Evolutionary conservation across 345 rosid species (phyloP), one percentile per base, ranked within the genome.

Genomic region (Carallia pectinifolia): DNA sequence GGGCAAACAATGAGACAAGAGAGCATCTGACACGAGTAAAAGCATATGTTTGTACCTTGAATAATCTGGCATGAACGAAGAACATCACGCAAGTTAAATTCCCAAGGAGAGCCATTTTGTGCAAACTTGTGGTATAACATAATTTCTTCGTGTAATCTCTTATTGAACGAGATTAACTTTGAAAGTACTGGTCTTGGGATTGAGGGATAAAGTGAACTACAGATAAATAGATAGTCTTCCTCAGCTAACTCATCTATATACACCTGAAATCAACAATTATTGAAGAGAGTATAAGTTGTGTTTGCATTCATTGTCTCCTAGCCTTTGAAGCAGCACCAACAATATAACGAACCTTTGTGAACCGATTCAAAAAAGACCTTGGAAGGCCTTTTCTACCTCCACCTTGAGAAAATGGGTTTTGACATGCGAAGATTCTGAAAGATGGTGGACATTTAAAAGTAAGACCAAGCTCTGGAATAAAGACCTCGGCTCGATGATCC

Each of bases 321-420:
- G 50, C 16, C 16, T 12, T 12, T 13, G 16, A 44, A 44, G 50
- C 50, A 2, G 16, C 50, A 59, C 30, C 17, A 34, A 36, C 3
- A 70, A 50, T 31, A 33, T 8, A 66, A 61, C 80, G 23, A 80
- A 92, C 98, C 90, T 94, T 94, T 8, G 89, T 87, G 79, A 91
- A 94, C 79, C 98, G 96, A 72, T 94, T 91, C 58, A 94, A 86
- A 75, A 94, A 94, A 61, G 98, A 94, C 80, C 82, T 90, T 18
- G 98, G 98, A 68, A 94, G 97, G 75, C 97, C 96, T 83, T 94
- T 94, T 79, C 98, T 81, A 58, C 98, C 98, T 77, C 98, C 98
- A 66, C 98, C 98, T 82, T 94, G 97, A 75, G 86, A 83, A 58
- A 96, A 83, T 79, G 98, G 98, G 81, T 94, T 94, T 84, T 94